Base-by-base conservation (phyloP, 2,329 filamentous ascomycete genomes). In the Fusarium tjaetaba region DNA sequence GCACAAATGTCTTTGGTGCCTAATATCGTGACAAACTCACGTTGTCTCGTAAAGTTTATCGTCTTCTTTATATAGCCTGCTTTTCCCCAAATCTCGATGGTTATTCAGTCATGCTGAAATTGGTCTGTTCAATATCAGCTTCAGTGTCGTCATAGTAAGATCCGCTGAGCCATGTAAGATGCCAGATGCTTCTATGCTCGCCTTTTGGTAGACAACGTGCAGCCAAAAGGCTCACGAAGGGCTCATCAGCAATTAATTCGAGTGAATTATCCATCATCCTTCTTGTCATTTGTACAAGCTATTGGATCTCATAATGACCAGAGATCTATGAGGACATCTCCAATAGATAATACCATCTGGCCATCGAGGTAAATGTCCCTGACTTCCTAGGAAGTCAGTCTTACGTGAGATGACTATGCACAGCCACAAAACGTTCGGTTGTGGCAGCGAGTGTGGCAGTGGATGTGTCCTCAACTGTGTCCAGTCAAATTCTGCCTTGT, bases 21-120 rank as follows among this genome's bases (percentile, higher is more conserved):
- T 20, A 53, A 20, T 43, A 53, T 55, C 67, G 67, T 77, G 75
- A 77, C 75, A 68, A 28, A 34, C 67, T 76, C 75, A 77, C 75
- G 73, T 71, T 77, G 48, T 61, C 22, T 45, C 39, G 45, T 28
- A 41, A 30, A 46, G 15, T 39, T 39, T 34, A 45, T n/a, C 38
- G 16, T 16, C 48, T 69, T 48, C 57, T 65, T 46, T 56, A 74
- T 64, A 65, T 62, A 74, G 51, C 38, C 34, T 48, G 45, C 46
- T 60, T 36, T 43, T 61, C n/a, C 52, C 34, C 51, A 11, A 42
- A 68, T 52, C 56, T 52, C 49, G 62, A 68, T 61, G n/a, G 22
- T 30, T 36, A 41, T 42, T 42, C 60, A 61, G 71, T 70, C 71
- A 74, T 74, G 71, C 71, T 68, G 62, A 43, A 32, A 57, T 24